phyloP scores from a whole-genome alignment of 345 rosid genomes.

The Moricandia arvensis region DNA sequence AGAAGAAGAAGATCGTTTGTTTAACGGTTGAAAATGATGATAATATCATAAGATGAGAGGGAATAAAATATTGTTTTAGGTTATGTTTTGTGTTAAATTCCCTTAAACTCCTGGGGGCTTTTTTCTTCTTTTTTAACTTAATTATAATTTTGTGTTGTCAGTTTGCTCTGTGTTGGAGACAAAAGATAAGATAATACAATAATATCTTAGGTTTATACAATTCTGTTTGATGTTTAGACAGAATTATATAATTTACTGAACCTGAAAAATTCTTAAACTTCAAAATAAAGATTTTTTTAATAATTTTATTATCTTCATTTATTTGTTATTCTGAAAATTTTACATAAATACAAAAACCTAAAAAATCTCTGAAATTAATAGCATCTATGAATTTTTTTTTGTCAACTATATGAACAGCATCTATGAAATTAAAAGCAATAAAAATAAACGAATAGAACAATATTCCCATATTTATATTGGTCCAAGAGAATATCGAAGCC shows the following conservation, averaged over 20 bases:
- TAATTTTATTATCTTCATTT: not conserved
- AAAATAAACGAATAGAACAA: not conserved
- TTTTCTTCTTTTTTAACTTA: slow-evolving; percentile 10
- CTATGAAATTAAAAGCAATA: not conserved
- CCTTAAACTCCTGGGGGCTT: slow-evolving; percentile 6
- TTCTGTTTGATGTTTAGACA: not conserved
- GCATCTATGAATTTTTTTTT: not conserved
- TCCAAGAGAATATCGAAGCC: not conserved
- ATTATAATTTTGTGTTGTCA: not conserved
- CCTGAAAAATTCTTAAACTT: not conserved
- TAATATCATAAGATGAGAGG: slow-evolving; percentile 4
- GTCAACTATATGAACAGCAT: not conserved
- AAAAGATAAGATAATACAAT: not conserved
- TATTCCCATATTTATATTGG: not conserved
- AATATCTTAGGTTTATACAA: not conserved
- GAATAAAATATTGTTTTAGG: not conserved
- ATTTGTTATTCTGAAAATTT: not conserved
- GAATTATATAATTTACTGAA: not conserved
- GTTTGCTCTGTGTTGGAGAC: slow-evolving; percentile 1
- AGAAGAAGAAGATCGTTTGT: slow-evolving; percentile 18
- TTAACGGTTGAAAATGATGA: slow-evolving; percentile 1
- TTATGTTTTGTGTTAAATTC: slow-evolving; percentile 11
- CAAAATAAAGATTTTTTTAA: not conserved
- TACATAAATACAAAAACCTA: not conserved
- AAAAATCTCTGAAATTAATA: not conserved